A percentile compares a stretch with the other conserved stretches of the same genome.
Evolutionary conservation across 2,329 filamentous ascomycete species (phyloP).

Genomic region (Bimuria novae-zelandiae): DNA sequence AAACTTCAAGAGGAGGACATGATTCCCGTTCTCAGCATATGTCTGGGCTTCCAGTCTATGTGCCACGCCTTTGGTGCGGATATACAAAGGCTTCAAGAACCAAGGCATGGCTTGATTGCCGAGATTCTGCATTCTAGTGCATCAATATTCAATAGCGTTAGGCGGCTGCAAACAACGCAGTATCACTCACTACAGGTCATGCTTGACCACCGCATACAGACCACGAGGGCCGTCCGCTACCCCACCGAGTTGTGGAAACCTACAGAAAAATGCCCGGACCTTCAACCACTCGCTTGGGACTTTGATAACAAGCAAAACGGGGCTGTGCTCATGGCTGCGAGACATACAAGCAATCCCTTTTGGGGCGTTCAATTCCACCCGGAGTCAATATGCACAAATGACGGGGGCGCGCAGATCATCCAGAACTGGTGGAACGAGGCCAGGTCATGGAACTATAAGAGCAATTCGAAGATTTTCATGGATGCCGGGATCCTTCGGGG

Average conservation of each 20-base stretch:
- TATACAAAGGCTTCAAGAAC: constrained; percentile 69
- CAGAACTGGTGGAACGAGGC: constrained; percentile 76
- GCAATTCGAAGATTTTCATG: constrained; percentile 17
- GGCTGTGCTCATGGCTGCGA: constrained; percentile 75
- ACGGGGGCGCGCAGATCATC: constrained; percentile 66
- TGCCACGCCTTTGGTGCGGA: constrained; percentile 69
- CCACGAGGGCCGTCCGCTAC: constrained; percentile 39
- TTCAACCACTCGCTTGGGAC: constrained; percentile 56
- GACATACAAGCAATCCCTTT: constrained; percentile 70
- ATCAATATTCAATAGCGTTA: constrained; percentile 69
- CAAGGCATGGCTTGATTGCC: constrained; percentile 81
- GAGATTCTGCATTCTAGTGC: constrained; percentile 62
- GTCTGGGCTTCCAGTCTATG: constrained; percentile 85
- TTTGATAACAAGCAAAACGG: constrained; percentile 53
- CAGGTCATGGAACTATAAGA: constrained; percentile 55
- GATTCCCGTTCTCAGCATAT: constrained; percentile 84
- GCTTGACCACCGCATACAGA: constrained; percentile 41
- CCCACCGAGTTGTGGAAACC: constrained; percentile 48
- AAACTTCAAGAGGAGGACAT: constrained; percentile 60
- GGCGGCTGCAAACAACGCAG: constrained; percentile 70
- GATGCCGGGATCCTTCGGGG: constrained; percentile 4
- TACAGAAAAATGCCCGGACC: constrained; percentile 39
- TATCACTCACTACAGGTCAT: constrained; percentile 69
- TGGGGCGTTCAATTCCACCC: constrained; percentile 92
- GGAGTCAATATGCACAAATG: constrained; percentile 82